Evolutionary conservation across 306 rosid species (phyloP).

Genomic region (Leucaena leucocephala): DNA sequence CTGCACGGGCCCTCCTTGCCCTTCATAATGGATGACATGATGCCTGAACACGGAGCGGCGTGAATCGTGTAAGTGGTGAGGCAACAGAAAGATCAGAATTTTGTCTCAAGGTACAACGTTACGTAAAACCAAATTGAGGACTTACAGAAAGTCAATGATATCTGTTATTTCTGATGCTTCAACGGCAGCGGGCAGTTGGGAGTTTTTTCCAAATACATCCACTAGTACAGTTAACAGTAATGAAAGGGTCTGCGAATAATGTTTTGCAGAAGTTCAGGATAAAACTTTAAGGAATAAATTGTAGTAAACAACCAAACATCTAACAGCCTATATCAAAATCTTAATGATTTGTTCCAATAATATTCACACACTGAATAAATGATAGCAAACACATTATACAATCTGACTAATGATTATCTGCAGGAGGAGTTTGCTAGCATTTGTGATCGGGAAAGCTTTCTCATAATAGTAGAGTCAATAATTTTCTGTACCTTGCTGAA

Average conservation of each 20-base stretch:
- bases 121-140: constrained; percentile 27
- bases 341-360: constrained; percentile 3
- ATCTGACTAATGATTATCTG: constrained; percentile 23
- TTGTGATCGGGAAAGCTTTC: not conserved
- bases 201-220: constrained; percentile 90
- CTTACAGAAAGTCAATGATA: constrained; percentile 91
- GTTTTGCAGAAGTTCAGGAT: constrained; percentile 19
- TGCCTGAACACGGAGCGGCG: constrained; percentile 59
- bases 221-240: constrained; percentile 65
- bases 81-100: constrained; percentile 19
- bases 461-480: constrained; percentile 23
- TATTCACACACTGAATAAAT: not conserved
- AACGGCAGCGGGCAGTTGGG: constrained; percentile 62
- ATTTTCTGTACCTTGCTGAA: constrained; percentile 74
- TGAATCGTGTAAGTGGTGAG: constrained; percentile 14
- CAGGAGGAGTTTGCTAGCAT: not conserved
- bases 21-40: constrained; percentile 87
- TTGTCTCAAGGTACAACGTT: not conserved
- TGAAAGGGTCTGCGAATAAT: constrained; percentile 65
- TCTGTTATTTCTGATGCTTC: constrained; percentile 82
- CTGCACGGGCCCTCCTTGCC: constrained; percentile 95
- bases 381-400: constrained; percentile 14
- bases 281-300: constrained; percentile 29
- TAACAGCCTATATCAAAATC: not conserved
- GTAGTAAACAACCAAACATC: constrained; percentile 7